A percentile compares a stretch with the other conserved stretches of the same genome.
Evolutionary conservation across 192 early-diverging fungal genomes (phyloP).

Genomic region (Cetraspora pellucida): DNA sequence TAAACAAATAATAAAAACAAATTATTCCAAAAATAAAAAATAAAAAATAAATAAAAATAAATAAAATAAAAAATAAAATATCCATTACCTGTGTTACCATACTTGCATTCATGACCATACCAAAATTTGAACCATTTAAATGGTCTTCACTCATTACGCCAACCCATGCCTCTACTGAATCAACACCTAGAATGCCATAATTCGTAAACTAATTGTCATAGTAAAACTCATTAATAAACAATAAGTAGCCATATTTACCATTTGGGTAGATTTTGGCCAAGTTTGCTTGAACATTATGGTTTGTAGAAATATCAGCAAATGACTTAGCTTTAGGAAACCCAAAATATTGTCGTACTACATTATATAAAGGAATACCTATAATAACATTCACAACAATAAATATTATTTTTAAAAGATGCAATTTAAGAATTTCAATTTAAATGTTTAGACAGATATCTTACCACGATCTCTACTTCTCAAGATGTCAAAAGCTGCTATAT

Average conservation of each 20-base stretch:
- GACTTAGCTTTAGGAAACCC: not conserved
- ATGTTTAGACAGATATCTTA: not conserved
- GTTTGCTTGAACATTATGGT: not conserved
- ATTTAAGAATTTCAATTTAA: not conserved
- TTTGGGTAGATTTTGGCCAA: slow-evolving; percentile 1
- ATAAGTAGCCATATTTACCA: no score
- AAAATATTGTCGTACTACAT: slow-evolving; percentile 11
- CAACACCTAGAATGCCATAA: not conserved
- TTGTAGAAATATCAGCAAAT: slow-evolving; percentile 30
- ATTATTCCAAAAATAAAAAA: not conserved
- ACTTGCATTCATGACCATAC: not conserved
- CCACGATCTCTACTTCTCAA: slow-evolving; percentile 10
- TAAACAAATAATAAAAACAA: slow-evolving; percentile 39
- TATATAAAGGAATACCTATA: slow-evolving; percentile 30
- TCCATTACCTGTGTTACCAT: slow-evolving; percentile 6
- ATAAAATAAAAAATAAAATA: no score
- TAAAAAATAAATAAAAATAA: not conserved
- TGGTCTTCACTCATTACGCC: slow-evolving; percentile 33
- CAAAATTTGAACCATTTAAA: slow-evolving; percentile 25
- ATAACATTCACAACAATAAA: no score
- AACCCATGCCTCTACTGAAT: slow-evolving; percentile 18
- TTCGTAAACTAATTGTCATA: no score
- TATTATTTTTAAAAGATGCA: not conserved
- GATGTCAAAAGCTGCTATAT: slow-evolving; percentile 3
- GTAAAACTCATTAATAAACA: no score